phyloP scores from a whole-genome alignment of 345 rosid species.

The Cardamine chenopodiifolia region DNA sequence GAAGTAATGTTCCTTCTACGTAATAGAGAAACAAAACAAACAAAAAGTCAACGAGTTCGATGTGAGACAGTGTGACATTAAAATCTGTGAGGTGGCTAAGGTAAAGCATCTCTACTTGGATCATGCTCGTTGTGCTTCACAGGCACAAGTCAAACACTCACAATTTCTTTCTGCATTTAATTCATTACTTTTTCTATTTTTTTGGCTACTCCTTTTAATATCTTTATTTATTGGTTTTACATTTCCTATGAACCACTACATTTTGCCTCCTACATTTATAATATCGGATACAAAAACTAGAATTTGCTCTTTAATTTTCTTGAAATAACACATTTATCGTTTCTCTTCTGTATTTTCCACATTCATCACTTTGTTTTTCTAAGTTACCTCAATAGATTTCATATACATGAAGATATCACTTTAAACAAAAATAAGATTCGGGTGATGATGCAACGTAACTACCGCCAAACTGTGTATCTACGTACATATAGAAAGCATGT shows the following conservation, averaged over 20 bases:
- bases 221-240: neutral
- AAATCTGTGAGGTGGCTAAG: neutral
- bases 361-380: neutral
- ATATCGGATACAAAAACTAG: neutral
- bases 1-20: neutral
- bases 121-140: slow-evolving; percentile 25
- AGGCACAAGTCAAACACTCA: slow-evolving; percentile 31
- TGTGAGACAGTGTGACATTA: slow-evolving; percentile 10
- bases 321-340: neutral
- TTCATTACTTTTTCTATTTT: neutral
- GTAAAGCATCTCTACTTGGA: slow-evolving; percentile 7
- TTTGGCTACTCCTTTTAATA: neutral
- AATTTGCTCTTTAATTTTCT: neutral
- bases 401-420: neutral
- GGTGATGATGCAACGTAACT: neutral
- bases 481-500: neutral
- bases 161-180: slow-evolving; percentile 31
- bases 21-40: neutral
- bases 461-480: neutral
- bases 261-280: slow-evolving; percentile 1
- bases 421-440: too few species aligned
- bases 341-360: neutral
- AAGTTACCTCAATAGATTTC: neutral
- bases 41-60: slow-evolving; percentile 10
- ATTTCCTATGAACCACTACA: neutral